Conservation (phyloP, 208 protist genomes). For the Trypanosoma platydactyli region DNA sequence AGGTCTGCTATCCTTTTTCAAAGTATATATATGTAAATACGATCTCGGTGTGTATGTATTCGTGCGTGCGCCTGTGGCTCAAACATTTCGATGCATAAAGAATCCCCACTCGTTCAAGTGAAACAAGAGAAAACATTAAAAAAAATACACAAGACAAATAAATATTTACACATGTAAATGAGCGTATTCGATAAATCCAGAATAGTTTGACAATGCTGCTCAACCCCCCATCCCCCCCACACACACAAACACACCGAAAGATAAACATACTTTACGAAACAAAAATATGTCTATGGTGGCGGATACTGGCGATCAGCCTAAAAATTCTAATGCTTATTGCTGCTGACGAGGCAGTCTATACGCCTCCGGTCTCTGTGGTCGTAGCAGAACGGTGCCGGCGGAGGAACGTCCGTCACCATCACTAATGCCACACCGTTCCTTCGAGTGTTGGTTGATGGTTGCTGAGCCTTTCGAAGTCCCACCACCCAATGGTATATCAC, state of each 20-base stretch:
- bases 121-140: slow-evolving; percentile 16
- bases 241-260: too few species aligned
- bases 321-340: background rate
- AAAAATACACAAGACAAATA: slow-evolving; percentile 13
- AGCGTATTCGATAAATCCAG: background rate
- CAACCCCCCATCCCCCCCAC: too few species aligned
- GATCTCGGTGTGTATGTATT: too few species aligned
- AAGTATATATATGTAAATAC: too few species aligned
- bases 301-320: background rate
- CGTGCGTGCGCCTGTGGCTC: too few species aligned
- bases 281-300: background rate
- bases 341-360: slow-evolving; percentile 7
- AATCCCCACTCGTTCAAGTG: background rate
- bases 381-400: slow-evolving; percentile 14
- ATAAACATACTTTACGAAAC: background rate
- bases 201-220: background rate
- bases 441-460: background rate
- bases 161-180: background rate
- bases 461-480: background rate
- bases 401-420: slow-evolving; percentile 19
- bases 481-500: background rate
- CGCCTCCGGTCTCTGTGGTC: background rate
- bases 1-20: too few species aligned
- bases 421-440: background rate
- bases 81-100: background rate